phyloP scores from a whole-genome alignment of 371 early-diverging fungal genomes.

The Rhizopus arrhizus region DNA sequence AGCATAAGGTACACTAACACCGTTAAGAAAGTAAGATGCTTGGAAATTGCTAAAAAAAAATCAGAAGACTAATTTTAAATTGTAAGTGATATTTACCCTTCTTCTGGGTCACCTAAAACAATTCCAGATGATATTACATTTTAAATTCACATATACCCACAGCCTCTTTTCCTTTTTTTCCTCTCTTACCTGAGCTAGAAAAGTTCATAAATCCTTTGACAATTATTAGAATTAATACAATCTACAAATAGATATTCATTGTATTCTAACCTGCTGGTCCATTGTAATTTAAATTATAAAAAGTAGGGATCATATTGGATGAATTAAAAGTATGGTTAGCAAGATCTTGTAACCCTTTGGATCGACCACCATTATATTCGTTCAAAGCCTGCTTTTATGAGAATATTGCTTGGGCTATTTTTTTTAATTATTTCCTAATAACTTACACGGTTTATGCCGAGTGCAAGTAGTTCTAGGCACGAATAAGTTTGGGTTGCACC shows the following conservation, averaged over 20 bases:
- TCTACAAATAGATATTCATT: background rate
- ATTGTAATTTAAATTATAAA: slow-evolving; percentile 44
- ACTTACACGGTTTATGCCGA: slow-evolving; percentile 39
- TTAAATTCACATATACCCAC: too few species aligned
- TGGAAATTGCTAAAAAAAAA: slow-evolving; percentile 19
- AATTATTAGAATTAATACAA: too few species aligned
- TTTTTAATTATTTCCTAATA: background rate
- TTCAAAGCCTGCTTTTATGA: slow-evolving; percentile 30
- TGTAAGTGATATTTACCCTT: slow-evolving; percentile 12
- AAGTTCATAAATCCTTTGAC: slow-evolving; percentile 24
- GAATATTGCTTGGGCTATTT: background rate
- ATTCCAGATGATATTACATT: background rate
- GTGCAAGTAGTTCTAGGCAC: slow-evolving; percentile 42
- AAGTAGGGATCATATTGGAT: slow-evolving; percentile 37
- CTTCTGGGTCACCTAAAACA: slow-evolving; percentile 20
- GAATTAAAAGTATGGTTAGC: slow-evolving; percentile 29
- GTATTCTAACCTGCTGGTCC: slow-evolving; percentile 48
- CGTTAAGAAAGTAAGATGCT: slow-evolving; percentile 17
- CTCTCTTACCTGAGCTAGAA: slow-evolving; percentile 23
- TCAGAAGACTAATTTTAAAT: background rate
- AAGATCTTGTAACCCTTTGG: slow-evolving; percentile 33
- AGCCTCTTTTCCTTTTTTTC: background rate
- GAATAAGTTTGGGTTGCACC: slow-evolving; percentile 47
- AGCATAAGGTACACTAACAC: slow-evolving; percentile 18
- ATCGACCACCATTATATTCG: slow-evolving; percentile 42